phyloP scores from a whole-genome alignment of 73 alveolate genomes.

The Effrenium voratum region DNA sequence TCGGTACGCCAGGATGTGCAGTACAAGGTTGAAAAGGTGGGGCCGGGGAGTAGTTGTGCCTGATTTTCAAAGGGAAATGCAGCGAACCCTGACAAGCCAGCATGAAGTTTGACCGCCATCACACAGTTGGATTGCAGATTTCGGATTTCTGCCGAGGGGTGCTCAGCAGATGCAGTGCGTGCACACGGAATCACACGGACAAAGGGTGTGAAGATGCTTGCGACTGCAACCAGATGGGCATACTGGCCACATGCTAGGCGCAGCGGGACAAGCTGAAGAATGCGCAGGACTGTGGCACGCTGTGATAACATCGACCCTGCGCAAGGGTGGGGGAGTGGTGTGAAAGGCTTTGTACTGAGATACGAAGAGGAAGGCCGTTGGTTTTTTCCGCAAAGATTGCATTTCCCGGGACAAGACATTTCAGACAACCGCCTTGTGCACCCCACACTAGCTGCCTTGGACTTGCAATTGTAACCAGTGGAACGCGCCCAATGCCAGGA shows the following conservation, averaged over 20 bases:
- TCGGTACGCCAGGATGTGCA: neutral
- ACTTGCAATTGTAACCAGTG: neutral
- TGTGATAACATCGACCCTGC: neutral
- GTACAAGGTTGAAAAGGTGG: conserved; percentile 37
- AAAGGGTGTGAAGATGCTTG: no score
- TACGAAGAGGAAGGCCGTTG: neutral
- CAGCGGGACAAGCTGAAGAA: conserved; percentile 46
- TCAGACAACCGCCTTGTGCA: neutral
- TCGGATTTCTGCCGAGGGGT: no score
- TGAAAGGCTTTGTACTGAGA: neutral
- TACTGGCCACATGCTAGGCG: no score
- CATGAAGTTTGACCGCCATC: no score
- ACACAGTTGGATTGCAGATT: no score
- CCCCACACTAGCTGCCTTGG: neutral
- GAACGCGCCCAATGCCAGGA: conserved; percentile 1
- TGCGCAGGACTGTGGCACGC: conserved; percentile 63
- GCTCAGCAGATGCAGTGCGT: no score
- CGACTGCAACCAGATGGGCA: no score
- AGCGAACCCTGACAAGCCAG: no score
- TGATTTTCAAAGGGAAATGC: no score
- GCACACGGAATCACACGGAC: no score
- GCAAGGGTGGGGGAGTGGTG: neutral
- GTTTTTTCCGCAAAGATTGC: neutral
- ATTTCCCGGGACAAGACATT: neutral
- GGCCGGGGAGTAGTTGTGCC: no score